Conservation (phyloP, 352 stramenopile species). For the Phytophthora vignae region DNA sequence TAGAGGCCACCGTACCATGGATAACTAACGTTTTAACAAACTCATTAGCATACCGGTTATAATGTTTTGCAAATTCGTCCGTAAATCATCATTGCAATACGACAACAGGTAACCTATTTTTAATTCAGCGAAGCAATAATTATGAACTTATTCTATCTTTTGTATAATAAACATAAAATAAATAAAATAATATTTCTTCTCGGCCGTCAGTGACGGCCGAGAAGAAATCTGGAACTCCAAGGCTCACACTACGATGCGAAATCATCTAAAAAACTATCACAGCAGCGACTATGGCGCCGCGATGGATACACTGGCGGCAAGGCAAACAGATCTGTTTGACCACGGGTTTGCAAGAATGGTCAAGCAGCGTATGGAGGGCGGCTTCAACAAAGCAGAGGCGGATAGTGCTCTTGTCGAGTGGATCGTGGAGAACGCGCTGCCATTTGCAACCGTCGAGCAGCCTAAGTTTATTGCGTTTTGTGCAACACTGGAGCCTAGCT, state of each 20-base stretch:
- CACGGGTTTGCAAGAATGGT: slow-evolving; percentile 5
- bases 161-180: too few relatives aligned
- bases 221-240: slow-evolving; percentile 12
- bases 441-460: slow-evolving; percentile 18
- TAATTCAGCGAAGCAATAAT: too few relatives aligned
- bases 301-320: not conserved
- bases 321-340: slow-evolving; percentile 13
- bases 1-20: too few relatives aligned
- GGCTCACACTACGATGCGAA: slow-evolving; percentile 19
- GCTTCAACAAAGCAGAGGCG: slow-evolving; percentile 8
- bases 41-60: too few relatives aligned
- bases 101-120: too few relatives aligned
- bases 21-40: too few relatives aligned
- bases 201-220: not conserved
- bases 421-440: slow-evolving; percentile 8
- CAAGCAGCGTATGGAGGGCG: slow-evolving; percentile 3
- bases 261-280: slow-evolving; percentile 11
- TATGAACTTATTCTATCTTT: too few relatives aligned
- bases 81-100: too few relatives aligned
- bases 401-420: slow-evolving; percentile 12
- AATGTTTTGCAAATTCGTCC: too few relatives aligned
- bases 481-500: not conserved
- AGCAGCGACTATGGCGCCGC: not conserved
- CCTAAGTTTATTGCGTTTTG: slow-evolving; percentile 10
- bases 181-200: too few relatives aligned